Evolutionary conservation across 208 protist genomes (phyloP), one percentile per base, ranked within the genome.

Genomic region (Trypanosoma lewisi): DNA sequence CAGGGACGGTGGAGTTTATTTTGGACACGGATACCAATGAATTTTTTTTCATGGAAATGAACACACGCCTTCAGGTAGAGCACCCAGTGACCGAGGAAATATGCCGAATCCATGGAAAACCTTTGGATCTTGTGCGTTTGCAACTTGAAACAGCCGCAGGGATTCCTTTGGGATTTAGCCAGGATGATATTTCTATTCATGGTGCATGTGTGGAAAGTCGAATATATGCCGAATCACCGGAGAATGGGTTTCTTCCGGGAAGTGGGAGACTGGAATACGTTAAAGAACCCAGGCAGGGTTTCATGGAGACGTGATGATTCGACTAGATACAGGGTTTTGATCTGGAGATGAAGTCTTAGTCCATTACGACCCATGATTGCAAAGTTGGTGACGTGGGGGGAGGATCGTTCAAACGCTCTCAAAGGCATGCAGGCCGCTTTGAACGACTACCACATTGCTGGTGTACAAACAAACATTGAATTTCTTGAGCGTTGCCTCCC

Each of bases 41-140:
- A 4, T 99, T 98, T 82, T 99, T 94, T 83, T 99, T 99, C 58
- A 91, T 99, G 77, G 98, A 99, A 73, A 99, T 99, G 97, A 99
- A 99, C 73, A 99, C 98, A n/a, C 82, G 98, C 37, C 82, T 99
- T 27, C 98, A 99, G 81, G 92, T 95, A 31, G 92, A 96, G 69
- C 88, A 99, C 75, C 94, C 97, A 17, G 89, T 99, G 31, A 99
- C 97, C 28, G 98, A 99, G 80, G 81, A 97, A 79, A 90, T 98
- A 53, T 95, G 87, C 11, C 82, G 77, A 28, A 75, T 96, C 25
- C 85, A 73, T 23, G 80, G 84, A 53, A 54, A 41, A 25, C 61
- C 69, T 30, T 55, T 91, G 37, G 97, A 99, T 77, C 83, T 99
- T 8, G 98, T 99, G 12, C 82, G 97, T 61, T 80, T 89, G 70